phyloP scores from a whole-genome alignment of 192 early-diverging fungal species.

The Coemansia sp. region DNA sequence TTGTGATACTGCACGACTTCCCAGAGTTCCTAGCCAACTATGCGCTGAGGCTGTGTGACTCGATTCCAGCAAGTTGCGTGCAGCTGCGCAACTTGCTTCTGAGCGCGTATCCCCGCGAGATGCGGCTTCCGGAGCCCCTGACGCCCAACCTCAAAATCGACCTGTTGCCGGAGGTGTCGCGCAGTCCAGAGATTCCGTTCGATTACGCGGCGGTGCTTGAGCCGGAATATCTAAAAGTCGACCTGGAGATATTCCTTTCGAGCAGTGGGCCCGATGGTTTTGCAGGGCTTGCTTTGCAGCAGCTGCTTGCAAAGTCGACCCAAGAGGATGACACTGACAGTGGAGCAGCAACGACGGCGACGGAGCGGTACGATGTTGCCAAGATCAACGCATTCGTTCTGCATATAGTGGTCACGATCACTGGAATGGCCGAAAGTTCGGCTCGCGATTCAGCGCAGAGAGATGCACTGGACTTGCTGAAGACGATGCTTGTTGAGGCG shows the following conservation, averaged over 20 bases:
- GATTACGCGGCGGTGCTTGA: constrained; percentile 71
- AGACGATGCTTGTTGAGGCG: constrained; percentile 69
- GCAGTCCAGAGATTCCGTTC: constrained; percentile 82
- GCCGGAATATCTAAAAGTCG: constrained; percentile 63
- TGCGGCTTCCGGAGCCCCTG: constrained; percentile 96
- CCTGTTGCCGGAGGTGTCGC: constrained; percentile 82
- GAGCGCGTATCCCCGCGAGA: constrained; percentile 92
- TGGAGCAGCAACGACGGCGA: not conserved
- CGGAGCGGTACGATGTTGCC: constrained; percentile 69
- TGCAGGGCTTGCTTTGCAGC: constrained; percentile 5
- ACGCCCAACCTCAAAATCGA: constrained; percentile 94
- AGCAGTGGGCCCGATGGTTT: constrained; percentile 52
- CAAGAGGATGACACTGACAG: not conserved
- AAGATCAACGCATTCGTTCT: constrained; percentile 86
- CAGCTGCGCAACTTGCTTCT: constrained; percentile 95
- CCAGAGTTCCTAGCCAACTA: constrained; percentile 96
- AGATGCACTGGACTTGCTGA: constrained; percentile 80
- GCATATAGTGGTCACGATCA: constrained; percentile 80
- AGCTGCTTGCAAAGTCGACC: constrained; percentile 7
- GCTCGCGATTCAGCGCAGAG: constrained; percentile 46
- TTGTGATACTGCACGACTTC: constrained; percentile 94
- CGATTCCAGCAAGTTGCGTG: constrained; percentile 86
- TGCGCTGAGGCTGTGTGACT: constrained; percentile 87
- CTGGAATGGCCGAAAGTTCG: constrained; percentile 48
- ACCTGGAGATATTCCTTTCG: constrained; percentile 72